Conservation (phyloP, 768 basidiomycete genomes). For the Hypholoma fasciculare region DNA sequence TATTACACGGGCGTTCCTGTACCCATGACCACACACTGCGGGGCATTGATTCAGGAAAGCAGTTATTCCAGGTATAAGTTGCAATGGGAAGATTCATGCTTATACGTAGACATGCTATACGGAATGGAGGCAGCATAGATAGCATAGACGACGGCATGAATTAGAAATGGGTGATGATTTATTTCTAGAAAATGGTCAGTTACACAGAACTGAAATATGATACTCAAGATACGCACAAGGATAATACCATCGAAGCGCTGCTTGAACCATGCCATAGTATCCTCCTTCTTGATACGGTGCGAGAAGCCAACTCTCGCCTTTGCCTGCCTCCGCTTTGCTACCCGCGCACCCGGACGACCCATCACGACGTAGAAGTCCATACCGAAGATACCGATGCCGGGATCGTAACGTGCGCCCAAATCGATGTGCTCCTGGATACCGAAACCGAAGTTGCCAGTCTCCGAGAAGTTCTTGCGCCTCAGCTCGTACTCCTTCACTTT, state of each 20-base stretch:
- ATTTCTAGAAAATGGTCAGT: conserved; percentile 29
- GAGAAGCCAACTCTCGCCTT: conserved; percentile 83
- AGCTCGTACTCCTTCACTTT: conserved; percentile 99
- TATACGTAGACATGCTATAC: conserved; percentile 32
- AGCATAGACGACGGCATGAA: conserved; percentile 23
- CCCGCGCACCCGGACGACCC: conserved; percentile 92
- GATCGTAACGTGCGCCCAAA: conserved; percentile 97
- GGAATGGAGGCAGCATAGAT: conserved; percentile 27
- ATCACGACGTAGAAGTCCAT: conserved; percentile 99
- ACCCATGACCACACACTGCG: too few species aligned
- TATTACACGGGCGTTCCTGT: too few species aligned
- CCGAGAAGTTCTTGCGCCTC: conserved; percentile 95
- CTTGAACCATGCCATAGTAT: conserved; percentile 99
- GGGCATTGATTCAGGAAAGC: neutral
- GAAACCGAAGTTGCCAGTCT: conserved; percentile 99
- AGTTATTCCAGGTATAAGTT: neutral
- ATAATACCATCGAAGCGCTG: conserved; percentile 98
- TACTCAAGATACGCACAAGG: conserved; percentile 48
- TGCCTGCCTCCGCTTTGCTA: conserved; percentile 88
- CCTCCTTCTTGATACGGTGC: conserved; percentile 94
- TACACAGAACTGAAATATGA: conserved; percentile 3
- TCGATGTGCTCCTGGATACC: conserved; percentile 99
- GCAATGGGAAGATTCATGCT: conserved; percentile 24
- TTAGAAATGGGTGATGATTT: conserved; percentile 22
- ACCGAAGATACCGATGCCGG: conserved; percentile 97